Conservation (phyloP, 805 yeast species). For the Pichia paraexigua region DNA sequence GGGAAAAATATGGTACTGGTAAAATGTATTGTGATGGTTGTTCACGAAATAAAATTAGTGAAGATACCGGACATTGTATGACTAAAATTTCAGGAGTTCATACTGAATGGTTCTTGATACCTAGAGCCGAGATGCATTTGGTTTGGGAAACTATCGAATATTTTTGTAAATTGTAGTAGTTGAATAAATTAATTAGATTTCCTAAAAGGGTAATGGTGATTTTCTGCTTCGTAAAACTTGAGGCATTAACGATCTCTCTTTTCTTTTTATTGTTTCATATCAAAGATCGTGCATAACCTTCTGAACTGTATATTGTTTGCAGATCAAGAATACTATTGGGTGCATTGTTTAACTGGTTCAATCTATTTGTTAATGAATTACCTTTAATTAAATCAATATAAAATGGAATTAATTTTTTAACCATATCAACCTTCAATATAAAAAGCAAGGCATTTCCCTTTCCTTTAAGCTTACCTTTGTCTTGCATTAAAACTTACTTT, state of each 20-base stretch:
- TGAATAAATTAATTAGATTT: neutral
- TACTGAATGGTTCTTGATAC: slow-evolving; percentile 51
- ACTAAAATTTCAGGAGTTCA: slow-evolving; percentile 25
- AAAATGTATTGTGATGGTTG: slow-evolving; percentile 43
- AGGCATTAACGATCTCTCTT: neutral
- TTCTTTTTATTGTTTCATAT: neutral
- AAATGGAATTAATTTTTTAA: no score
- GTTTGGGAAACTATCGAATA: slow-evolving; percentile 20
- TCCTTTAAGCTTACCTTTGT: no score
- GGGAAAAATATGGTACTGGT: slow-evolving; percentile 39
- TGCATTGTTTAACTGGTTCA: neutral
- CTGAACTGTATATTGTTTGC: neutral
- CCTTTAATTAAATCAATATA: no score
- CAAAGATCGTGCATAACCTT: neutral
- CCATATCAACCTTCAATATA: no score
- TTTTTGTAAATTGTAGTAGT: neutral
- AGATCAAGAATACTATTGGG: neutral
- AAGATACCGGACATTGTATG: neutral
- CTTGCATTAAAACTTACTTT: no score
- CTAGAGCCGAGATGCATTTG: slow-evolving; percentile 30
- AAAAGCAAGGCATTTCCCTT: no score
- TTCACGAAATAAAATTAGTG: slow-evolving; percentile 4
- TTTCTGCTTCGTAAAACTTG: neutral
- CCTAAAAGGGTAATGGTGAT: neutral
- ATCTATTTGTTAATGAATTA: neutral